Evolutionary conservation across 441 rosid species (phyloP).

Genomic region (Brassica balearica): DNA sequence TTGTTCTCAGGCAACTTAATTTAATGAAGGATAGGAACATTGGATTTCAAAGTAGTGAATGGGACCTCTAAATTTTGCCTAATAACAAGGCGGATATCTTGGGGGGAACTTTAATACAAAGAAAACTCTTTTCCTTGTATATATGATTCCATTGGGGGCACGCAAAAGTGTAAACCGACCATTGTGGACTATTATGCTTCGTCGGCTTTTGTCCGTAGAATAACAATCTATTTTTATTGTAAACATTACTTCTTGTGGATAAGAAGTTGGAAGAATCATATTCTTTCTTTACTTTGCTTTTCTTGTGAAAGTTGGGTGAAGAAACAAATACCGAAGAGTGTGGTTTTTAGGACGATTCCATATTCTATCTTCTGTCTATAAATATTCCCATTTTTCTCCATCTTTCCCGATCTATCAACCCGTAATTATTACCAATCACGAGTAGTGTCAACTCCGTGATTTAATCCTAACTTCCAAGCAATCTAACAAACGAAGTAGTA

Average conservation of each 20-base stretch:
- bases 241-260: conserved; percentile 35
- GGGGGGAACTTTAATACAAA: background rate
- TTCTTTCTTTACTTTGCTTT: conserved; percentile 37
- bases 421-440: conserved; percentile 35
- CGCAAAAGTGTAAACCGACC: conserved; percentile 30
- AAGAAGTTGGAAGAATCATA: conserved; percentile 37
- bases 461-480: conserved; percentile 16
- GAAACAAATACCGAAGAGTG: conserved; percentile 31
- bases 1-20: background rate
- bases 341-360: conserved; percentile 32
- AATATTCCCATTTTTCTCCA: conserved; percentile 26
- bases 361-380: conserved; percentile 1
- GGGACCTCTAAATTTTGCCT: conserved; percentile 4
- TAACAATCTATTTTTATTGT: background rate
- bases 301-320: conserved; percentile 34
- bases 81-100: background rate
- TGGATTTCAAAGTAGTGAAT: background rate
- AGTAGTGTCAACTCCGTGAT: conserved; percentile 18
- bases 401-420: conserved; percentile 23
- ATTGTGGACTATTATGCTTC: conserved; percentile 18
- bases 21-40: conserved; percentile 7
- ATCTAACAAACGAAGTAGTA: conserved; percentile 19
- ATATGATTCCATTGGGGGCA: conserved; percentile 26
- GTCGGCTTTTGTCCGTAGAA: background rate
- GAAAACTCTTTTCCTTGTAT: background rate